Percentiles rank a stretch among this genome's conserved stretches.
phyloP scores from a whole-genome alignment of 2,329 filamentous ascomycete genomes.

The Nemania sp. region DNA sequence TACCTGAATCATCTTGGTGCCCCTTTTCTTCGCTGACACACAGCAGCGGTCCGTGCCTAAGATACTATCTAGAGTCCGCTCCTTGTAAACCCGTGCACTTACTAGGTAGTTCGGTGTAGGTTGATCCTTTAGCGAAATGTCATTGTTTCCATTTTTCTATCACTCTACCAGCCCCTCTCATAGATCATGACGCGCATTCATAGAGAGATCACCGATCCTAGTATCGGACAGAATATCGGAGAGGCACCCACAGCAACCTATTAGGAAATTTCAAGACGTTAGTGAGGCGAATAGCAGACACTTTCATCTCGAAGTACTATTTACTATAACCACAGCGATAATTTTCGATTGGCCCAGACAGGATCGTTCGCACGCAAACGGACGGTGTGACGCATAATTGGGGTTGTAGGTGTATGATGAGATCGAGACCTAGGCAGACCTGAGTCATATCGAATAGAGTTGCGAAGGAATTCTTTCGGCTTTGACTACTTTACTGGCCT shows the following conservation, averaged over 20 bases:
- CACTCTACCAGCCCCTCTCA: slow-evolving; percentile 22
- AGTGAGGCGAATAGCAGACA: not conserved
- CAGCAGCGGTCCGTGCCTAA: not conserved
- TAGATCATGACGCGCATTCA: slow-evolving; percentile 15
- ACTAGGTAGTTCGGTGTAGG: not conserved
- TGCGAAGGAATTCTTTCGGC: not conserved
- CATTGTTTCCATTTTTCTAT: slow-evolving; percentile 2
- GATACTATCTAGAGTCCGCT: not conserved
- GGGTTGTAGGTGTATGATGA: slow-evolving; percentile 1
- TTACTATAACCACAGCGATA: not conserved
- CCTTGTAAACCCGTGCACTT: not conserved
- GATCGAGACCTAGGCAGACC: slow-evolving; percentile 7
- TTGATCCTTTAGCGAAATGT: slow-evolving; percentile 10
- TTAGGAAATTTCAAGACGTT: not conserved
- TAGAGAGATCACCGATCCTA: slow-evolving; percentile 7
- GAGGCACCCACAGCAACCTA: not conserved
- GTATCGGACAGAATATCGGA: not conserved
- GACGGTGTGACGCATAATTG: slow-evolving; percentile 11
- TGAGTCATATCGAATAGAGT: slow-evolving; percentile 26
- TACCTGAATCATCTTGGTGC: slow-evolving; percentile 1
- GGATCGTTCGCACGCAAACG: not conserved
- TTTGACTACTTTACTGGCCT: not conserved
- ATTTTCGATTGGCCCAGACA: not conserved
- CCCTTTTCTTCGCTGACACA: not conserved
- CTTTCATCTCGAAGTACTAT: not conserved